phyloP scores from a whole-genome alignment of 345 rosid species.

The Salix udensis region DNA sequence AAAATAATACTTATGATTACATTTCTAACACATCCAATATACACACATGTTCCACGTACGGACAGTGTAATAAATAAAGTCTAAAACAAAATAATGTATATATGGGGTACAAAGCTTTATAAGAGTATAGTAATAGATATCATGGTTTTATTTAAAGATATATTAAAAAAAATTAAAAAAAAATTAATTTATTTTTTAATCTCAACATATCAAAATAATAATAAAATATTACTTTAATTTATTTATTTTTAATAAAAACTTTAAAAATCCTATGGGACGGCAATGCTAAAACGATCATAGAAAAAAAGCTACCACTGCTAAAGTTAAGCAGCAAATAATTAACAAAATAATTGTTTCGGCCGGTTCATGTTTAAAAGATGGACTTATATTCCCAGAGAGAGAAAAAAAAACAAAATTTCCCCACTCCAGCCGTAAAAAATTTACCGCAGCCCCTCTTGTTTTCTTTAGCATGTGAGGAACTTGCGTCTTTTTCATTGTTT shows the following conservation, averaged over 20 bases:
- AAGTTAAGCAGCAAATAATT: neutral
- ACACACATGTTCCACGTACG: neutral
- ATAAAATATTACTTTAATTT: neutral
- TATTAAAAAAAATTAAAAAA: no score
- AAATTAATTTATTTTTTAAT: no score
- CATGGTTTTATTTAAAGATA: no score
- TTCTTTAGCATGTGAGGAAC: neutral
- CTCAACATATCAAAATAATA: no score
- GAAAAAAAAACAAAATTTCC: neutral
- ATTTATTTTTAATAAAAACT: neutral
- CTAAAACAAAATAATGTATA: neutral
- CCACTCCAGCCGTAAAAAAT: neutral
- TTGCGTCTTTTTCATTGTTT: slow-evolving; percentile 26
- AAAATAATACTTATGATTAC: neutral
- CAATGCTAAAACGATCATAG: neutral
- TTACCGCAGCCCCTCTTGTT: neutral
- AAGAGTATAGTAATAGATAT: slow-evolving; percentile 4
- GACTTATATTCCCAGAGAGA: neutral
- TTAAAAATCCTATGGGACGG: neutral
- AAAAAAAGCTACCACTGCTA: slow-evolving; percentile 2
- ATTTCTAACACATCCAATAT: neutral
- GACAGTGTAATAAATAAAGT: neutral
- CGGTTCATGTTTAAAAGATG: slow-evolving; percentile 4
- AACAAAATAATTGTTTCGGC: slow-evolving; percentile 1
- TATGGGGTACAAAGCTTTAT: slow-evolving; percentile 22